phyloP scores from a whole-genome alignment of 352 stramenopile species.

The Phytopythium ostracodes region DNA sequence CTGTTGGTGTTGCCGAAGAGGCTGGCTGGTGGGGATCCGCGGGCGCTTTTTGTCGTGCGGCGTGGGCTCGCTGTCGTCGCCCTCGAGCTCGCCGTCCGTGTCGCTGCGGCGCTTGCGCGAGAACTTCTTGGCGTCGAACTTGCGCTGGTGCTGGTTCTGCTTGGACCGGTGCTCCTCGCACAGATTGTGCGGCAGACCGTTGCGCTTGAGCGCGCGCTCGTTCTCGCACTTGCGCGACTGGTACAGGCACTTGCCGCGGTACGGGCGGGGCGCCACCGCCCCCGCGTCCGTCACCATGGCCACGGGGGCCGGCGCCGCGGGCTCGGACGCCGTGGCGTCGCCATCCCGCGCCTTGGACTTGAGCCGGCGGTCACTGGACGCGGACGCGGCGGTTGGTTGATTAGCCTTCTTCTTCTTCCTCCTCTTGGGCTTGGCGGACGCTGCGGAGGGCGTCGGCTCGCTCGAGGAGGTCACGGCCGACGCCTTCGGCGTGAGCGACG shows the following conservation, averaged over 20 bases:
- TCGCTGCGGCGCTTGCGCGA: slow-evolving; percentile 33
- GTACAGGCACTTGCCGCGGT: slow-evolving; percentile 68
- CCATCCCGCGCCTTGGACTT: background rate
- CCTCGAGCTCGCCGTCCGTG: slow-evolving; percentile 20
- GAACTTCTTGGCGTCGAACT: slow-evolving; percentile 83
- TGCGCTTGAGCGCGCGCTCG: slow-evolving; percentile 74
- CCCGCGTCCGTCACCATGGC: slow-evolving; percentile 5
- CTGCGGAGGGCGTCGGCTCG: background rate
- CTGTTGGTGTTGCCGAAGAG: background rate
- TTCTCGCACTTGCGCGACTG: slow-evolving; percentile 81
- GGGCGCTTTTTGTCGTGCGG: slow-evolving; percentile 5
- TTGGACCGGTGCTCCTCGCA: slow-evolving; percentile 73
- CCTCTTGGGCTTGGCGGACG: background rate
- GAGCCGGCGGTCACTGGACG: background rate
- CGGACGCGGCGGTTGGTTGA: too few relatives aligned
- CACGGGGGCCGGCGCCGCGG: background rate
- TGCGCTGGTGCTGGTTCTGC: slow-evolving; percentile 82
- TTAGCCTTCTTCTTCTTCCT: background rate
- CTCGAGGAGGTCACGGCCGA: background rate
- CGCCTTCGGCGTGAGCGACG: background rate
- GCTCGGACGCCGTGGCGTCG: background rate
- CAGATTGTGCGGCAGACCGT: slow-evolving; percentile 73
- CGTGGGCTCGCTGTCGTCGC: slow-evolving; percentile 12
- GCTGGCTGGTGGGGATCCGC: background rate
- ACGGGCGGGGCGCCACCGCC: slow-evolving; percentile 12